Evolutionary conservation across 257 asterid genomes (phyloP).

Genomic region (Solanum sitiens): DNA sequence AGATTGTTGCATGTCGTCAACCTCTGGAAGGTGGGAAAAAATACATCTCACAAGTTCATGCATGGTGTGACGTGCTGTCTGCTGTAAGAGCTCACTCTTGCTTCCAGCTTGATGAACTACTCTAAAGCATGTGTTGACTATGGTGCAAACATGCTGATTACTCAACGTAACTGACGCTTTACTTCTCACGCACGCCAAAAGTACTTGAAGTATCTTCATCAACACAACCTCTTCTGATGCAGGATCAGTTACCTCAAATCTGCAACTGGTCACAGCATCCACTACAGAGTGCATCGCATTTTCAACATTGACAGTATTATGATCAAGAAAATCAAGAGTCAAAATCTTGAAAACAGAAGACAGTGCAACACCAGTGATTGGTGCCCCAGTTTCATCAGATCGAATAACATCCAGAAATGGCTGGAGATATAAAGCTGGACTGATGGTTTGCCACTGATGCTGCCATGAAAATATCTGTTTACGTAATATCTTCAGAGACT

Average conservation of each 20-base stretch:
- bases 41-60: constrained; percentile 87
- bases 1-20: constrained; percentile 53
- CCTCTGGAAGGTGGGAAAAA: constrained; percentile 84
- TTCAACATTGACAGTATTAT: constrained; percentile 50
- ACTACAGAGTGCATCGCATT: constrained; percentile 84
- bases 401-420: constrained; percentile 89
- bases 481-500: constrained; percentile 68
- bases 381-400: constrained; percentile 96
- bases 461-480: constrained; percentile 78
- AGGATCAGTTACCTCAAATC: constrained; percentile 97
- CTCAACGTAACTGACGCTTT: constrained; percentile 76
- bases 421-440: constrained; percentile 81
- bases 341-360: constrained; percentile 81
- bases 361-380: constrained; percentile 84
- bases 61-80: constrained; percentile 90
- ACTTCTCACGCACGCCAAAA: constrained; percentile 87
- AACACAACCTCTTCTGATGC: constrained; percentile 91
- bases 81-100: constrained; percentile 80
- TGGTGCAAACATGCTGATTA: constrained; percentile 91
- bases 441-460: constrained; percentile 71
- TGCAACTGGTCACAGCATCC: constrained; percentile 96
- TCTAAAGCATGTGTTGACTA: constrained; percentile 76
- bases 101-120: constrained; percentile 91
- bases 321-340: constrained; percentile 78
- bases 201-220: constrained; percentile 94